Conservation (phyloP, 352 stramenopile species). For the Elongisporangium anandrum region DNA sequence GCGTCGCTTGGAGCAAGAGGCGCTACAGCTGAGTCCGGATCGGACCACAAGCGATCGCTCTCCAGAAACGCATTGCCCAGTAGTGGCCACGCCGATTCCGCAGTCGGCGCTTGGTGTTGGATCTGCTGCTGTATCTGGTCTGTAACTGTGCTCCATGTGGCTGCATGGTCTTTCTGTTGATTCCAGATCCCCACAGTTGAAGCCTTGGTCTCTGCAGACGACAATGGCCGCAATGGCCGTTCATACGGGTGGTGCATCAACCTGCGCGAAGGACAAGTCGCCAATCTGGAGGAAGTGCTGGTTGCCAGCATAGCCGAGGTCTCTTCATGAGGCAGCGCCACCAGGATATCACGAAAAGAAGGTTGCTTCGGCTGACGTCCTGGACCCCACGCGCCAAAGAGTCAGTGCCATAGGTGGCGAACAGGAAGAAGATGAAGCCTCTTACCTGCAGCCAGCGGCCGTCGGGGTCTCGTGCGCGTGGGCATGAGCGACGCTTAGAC, state of each 20-base stretch:
- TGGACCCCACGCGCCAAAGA: neutral
- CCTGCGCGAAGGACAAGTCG: neutral
- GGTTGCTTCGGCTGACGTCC: slow-evolving; percentile 1
- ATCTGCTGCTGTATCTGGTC: too few relatives aligned
- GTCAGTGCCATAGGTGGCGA: neutral
- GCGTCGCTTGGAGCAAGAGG: too few relatives aligned
- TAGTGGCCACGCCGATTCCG: too few relatives aligned
- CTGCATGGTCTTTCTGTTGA: too few relatives aligned
- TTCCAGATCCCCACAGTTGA: too few relatives aligned
- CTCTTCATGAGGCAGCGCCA: slow-evolving; percentile 2
- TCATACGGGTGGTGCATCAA: neutral
- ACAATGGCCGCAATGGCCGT: neutral
- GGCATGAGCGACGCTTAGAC: neutral
- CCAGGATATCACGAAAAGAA: slow-evolving; percentile 10
- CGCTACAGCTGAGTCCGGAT: too few relatives aligned
- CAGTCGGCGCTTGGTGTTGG: too few relatives aligned
- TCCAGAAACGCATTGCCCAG: too few relatives aligned
- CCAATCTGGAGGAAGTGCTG: neutral
- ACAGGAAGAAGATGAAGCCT: neutral
- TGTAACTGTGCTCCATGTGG: too few relatives aligned
- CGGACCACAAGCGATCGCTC: too few relatives aligned
- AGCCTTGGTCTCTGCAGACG: neutral
- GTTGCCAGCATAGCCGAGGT: neutral
- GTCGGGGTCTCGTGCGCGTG: neutral
- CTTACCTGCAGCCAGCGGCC: neutral